Evolutionary conservation across 2,329 filamentous ascomycete genomes (phyloP).

Genomic region (Diplodia sapinea): DNA sequence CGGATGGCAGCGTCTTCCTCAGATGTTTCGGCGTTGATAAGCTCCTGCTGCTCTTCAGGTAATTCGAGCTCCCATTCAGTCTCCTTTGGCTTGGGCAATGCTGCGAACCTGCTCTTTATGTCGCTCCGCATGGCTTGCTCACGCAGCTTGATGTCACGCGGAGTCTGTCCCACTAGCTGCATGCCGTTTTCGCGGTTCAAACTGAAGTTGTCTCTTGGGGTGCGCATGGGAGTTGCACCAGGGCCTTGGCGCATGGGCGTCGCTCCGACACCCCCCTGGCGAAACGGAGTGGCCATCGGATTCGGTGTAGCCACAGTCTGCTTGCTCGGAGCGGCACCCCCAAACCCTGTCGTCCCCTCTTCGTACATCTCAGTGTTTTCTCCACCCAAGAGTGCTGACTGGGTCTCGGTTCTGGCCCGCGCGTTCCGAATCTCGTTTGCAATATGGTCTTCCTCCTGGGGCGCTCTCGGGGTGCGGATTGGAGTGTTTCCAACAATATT

Average conservation of each 20-base stretch:
- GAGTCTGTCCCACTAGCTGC: conserved; percentile 74
- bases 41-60: conserved; percentile 78
- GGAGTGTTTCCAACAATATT: conserved; percentile 81
- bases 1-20: conserved; percentile 75
- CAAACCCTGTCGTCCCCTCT: conserved; percentile 84
- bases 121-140: conserved; percentile 72
- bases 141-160: conserved; percentile 73
- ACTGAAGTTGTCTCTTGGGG: conserved; percentile 84
- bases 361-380: conserved; percentile 91
- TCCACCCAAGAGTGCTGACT: conserved; percentile 89
- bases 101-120: conserved; percentile 74
- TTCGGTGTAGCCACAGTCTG: conserved; percentile 91
- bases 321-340: conserved; percentile 79
- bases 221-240: conserved; percentile 84
- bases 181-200: conserved; percentile 76
- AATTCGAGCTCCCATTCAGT: conserved; percentile 93
- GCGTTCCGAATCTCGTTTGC: conserved; percentile 97
- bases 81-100: conserved; percentile 90
- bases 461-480: conserved; percentile 88
- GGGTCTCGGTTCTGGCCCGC: conserved; percentile 85
- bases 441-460: conserved; percentile 91
- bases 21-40: conserved; percentile 57
- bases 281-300: conserved; percentile 87
- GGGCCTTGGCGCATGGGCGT: conserved; percentile 65
- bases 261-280: conserved; percentile 68